Base-by-base conservation (phyloP, 495 filamentous ascomycete genomes). In the Aspergillus indologenus region DNA sequence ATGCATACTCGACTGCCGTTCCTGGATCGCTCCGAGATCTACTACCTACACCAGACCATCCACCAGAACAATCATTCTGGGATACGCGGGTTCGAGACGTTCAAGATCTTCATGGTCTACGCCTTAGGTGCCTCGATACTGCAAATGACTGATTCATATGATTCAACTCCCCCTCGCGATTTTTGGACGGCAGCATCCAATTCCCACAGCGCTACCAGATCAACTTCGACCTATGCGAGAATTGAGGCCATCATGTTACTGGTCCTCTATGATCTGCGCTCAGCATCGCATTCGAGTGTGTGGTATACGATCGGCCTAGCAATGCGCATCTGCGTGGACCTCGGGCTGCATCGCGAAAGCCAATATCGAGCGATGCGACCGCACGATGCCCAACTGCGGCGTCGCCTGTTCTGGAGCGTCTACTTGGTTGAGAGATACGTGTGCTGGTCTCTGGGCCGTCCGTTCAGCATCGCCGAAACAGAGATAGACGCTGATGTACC, bases 241-340 rank as follows among this genome's bases (percentile, higher is more conserved):
- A 71, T 76, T 14, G 74, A 79, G 56, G 72, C 74, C 21, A 72
- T 77, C 66, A 61, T 74, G 44, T 63, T 79, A 2, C 61, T 78
- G 0, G 71, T 75, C 11, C 42, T 78, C 34, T 77, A 73, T 46
- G 68, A 76, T 48, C 57, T 77, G 8, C 65, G 73, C 9, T 69
- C 69, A 5, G 63, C 69, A 1, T 71, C 70, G 1, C 72, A 69
- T 40, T 71, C 71, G 5, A 73, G 71, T 19, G 64, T 77, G 8
- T 79, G 76, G 76, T 77, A 79, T 29, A 73, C 76, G 68, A 73
- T 76, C 40, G 75, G 75, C 0, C 57, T 75, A 18, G 76, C 73
- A 5, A 77, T 77, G 74, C 59, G 74, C 18, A 78, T 71, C 0
- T 76, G 73, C 43, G 65, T 78, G 6, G 74, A 78, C 53, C 61